phyloP scores from a whole-genome alignment of 768 basidiomycete genomes.

The Suillus plorans region DNA sequence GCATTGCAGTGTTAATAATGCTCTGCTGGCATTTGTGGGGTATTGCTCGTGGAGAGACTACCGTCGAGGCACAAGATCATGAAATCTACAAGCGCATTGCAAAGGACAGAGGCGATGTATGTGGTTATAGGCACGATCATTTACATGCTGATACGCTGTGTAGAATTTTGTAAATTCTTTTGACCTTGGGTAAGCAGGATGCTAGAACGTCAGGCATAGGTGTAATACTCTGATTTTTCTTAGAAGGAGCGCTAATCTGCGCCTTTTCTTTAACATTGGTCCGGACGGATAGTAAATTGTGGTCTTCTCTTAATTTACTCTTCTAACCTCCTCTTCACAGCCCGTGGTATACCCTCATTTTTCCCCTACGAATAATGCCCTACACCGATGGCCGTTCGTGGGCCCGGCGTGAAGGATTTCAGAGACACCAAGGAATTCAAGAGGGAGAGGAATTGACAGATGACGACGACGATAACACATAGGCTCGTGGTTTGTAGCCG shows the following conservation, averaged over 20 bases:
- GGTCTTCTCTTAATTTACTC: background rate
- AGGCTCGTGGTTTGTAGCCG: constrained; percentile 8
- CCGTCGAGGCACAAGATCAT: constrained; percentile 89
- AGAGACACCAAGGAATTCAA: constrained; percentile 60
- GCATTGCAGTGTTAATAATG: constrained; percentile 74
- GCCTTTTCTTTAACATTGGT: constrained; percentile 87
- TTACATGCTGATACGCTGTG: constrained; percentile 1
- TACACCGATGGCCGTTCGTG: constrained; percentile 83
- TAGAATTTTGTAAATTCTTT: constrained; percentile 89
- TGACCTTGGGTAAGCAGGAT: constrained; percentile 67
- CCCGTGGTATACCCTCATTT: constrained; percentile 71
- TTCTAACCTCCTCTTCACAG: constrained; percentile 37
- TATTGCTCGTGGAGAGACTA: constrained; percentile 74
- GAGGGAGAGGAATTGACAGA: constrained; percentile 87
- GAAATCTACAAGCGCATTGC: constrained; percentile 74
- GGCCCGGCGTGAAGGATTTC: constrained; percentile 68
- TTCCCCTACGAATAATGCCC: constrained; percentile 79
- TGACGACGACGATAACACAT: constrained; percentile 49
- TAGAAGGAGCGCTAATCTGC: constrained; percentile 65
- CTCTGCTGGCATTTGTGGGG: constrained; percentile 71
- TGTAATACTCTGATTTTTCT: background rate
- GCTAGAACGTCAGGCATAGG: background rate
- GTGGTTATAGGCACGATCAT: constrained; percentile 19
- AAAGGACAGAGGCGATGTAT: constrained; percentile 64
- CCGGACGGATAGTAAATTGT: constrained; percentile 73